Percentiles rank a stretch among this genome's conserved stretches.
phyloP scores from a whole-genome alignment of 1,284 basidiomycete species.

The Ceratobasidium sp. region DNA sequence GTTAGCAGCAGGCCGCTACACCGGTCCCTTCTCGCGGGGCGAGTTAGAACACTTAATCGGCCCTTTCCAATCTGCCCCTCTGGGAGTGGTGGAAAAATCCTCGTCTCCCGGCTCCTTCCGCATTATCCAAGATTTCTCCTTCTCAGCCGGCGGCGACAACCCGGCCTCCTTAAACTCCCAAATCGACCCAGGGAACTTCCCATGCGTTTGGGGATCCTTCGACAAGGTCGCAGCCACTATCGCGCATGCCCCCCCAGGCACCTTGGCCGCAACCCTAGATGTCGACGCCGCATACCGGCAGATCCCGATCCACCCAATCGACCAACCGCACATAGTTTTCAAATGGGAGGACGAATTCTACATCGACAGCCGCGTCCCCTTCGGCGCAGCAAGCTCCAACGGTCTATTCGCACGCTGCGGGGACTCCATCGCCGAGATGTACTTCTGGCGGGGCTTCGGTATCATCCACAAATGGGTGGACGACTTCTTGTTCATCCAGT shows the following conservation, averaged over 20 bases:
- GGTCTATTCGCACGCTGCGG: conserved; percentile 53
- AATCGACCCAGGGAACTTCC: conserved; percentile 55
- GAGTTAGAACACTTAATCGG: conserved; percentile 22
- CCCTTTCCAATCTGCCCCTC: conserved; percentile 28
- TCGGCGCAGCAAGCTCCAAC: too few species aligned
- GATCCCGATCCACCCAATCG: conserved; percentile 54
- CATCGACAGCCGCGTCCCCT: conserved; percentile 53
- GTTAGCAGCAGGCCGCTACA: conserved; percentile 4
- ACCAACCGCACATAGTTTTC: conserved; percentile 56
- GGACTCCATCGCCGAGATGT: conserved; percentile 54
- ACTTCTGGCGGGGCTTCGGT: conserved; percentile 52
- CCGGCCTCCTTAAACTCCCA: conserved; percentile 56
- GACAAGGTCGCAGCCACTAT: conserved; percentile 51
- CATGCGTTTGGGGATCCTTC: conserved; percentile 60
- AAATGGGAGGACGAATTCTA: conserved; percentile 48
- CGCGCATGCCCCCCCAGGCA: conserved; percentile 54
- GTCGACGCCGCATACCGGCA: conserved; percentile 54
- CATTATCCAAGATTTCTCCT: conserved; percentile 60
- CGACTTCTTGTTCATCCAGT: conserved; percentile 57
- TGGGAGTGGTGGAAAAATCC: conserved; percentile 50
- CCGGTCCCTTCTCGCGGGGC: background rate
- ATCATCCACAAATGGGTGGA: conserved; percentile 59
- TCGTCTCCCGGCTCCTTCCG: conserved; percentile 52
- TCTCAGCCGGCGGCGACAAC: conserved; percentile 45
- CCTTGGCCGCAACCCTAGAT: conserved; percentile 55